A percentile compares a stretch with the other conserved stretches of the same genome.
Conservation (phyloP, 2,329 filamentous ascomycete genomes). For the Parascedosporium putredinis region DNA sequence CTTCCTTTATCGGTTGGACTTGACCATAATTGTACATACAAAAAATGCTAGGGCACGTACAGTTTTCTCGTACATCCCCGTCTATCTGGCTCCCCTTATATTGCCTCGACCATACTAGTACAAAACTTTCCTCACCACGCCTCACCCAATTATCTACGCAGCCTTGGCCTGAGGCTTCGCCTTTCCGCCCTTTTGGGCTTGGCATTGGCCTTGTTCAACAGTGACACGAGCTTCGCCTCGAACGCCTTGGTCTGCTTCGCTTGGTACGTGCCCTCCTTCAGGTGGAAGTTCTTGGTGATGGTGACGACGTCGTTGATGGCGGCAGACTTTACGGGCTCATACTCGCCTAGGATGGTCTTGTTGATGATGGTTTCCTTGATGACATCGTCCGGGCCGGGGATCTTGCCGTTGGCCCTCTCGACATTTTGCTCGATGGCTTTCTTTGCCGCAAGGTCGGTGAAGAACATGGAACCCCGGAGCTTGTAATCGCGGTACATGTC, state of each 20-base stretch:
- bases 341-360: conserved; percentile 24
- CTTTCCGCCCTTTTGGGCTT: conserved; percentile 1
- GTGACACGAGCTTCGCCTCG: conserved; percentile 26
- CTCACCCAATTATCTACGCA: background rate
- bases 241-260: conserved; percentile 24
- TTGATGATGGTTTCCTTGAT: conserved; percentile 19
- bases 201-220: conserved; percentile 12
- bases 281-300: conserved; percentile 25
- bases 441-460: conserved; percentile 19
- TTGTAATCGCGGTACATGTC: conserved; percentile 22
- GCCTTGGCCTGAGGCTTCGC: background rate
- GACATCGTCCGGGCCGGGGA: conserved; percentile 10
- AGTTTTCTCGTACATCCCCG: conserved; percentile 2
- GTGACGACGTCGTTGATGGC: conserved; percentile 23
- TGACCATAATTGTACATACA: background rate
- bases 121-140: background rate
- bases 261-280: conserved; percentile 26
- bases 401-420: conserved; percentile 11
- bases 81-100: conserved; percentile 4
- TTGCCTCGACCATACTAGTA: background rate
- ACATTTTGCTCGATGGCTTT: conserved; percentile 20
- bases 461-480: conserved; percentile 19
- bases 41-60: conserved; percentile 11
- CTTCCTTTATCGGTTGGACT: background rate
- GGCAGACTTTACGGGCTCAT: conserved; percentile 21